These are phyloP conservation scores for Talaromyces rugulosus DNA, from an alignment of 2,329 filamentous ascomycete species.

Conservation along the genomic window DNA sequence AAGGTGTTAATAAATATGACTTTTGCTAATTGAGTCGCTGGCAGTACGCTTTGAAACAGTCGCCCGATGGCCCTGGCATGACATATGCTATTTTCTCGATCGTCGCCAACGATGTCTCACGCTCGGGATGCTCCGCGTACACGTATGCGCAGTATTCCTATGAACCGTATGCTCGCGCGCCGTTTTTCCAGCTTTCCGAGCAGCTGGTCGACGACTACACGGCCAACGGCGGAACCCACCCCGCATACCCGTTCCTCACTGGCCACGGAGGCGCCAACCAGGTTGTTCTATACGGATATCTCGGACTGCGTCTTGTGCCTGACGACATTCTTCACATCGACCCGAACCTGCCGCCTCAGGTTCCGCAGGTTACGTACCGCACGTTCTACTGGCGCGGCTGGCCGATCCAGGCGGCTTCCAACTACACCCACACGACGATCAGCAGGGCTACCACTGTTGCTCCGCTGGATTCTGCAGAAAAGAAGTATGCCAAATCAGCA, in stretches of 20 bases:
- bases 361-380: conserved; percentile 56
- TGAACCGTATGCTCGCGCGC: conserved; percentile 60
- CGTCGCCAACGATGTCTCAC: conserved; percentile 61
- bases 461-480: conserved; percentile 50
- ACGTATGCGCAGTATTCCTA: conserved; percentile 63
- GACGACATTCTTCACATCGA: conserved; percentile 58
- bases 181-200: conserved; percentile 69
- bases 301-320: conserved; percentile 59
- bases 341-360: conserved; percentile 62
- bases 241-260: conserved; percentile 67
- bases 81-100: conserved; percentile 68
- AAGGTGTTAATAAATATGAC: background rate
- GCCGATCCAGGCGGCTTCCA: conserved; percentile 58
- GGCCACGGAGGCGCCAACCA: conserved; percentile 67
- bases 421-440: conserved; percentile 62
- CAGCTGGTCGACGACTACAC: conserved; percentile 60
- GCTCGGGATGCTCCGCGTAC: conserved; percentile 64
- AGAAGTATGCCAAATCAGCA: conserved; percentile 47
- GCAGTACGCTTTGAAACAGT: conserved; percentile 64
- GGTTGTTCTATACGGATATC: conserved; percentile 63
- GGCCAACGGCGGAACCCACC: conserved; percentile 62
- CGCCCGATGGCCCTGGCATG: conserved; percentile 66
- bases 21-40: conserved; percentile 1
- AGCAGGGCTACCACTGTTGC: conserved; percentile 45
- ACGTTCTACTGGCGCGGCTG: conserved; percentile 65